phyloP scores from a whole-genome alignment of 2,329 filamentous ascomycete genomes.

The Fonsecaea pugnacius region DNA sequence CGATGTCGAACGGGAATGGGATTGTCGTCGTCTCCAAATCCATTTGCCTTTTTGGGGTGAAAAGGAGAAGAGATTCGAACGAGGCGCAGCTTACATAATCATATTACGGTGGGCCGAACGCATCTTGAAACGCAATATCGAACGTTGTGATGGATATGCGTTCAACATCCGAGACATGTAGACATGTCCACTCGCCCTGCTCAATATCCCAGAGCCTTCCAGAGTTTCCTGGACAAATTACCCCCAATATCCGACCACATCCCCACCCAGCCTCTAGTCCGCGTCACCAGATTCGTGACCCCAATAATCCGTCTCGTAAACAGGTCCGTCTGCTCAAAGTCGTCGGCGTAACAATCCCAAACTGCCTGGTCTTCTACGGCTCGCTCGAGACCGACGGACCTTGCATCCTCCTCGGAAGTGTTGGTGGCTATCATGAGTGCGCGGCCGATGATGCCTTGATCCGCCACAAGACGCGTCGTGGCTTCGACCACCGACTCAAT shows the following conservation, averaged over 20 bases:
- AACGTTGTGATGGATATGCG: neutral
- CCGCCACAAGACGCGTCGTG: slow-evolving; percentile 64
- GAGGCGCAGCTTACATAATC: neutral
- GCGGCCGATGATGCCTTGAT: slow-evolving; percentile 61
- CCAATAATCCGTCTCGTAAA: slow-evolving; percentile 61
- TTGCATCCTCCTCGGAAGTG: slow-evolving; percentile 49
- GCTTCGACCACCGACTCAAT: slow-evolving; percentile 67
- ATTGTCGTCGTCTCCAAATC: neutral
- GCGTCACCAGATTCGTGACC: slow-evolving; percentile 53
- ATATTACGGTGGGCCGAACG: neutral
- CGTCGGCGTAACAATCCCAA: slow-evolving; percentile 66
- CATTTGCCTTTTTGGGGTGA: neutral
- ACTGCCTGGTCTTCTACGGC: slow-evolving; percentile 42
- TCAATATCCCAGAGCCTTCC: slow-evolving; percentile 27
- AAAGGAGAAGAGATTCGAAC: neutral
- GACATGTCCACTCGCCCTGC: neutral
- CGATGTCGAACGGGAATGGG: neutral
- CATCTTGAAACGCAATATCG: neutral
- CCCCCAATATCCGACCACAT: slow-evolving; percentile 41
- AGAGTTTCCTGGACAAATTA: slow-evolving; percentile 15
- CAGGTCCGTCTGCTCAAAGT: slow-evolving; percentile 61
- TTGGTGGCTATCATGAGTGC: slow-evolving; percentile 63
- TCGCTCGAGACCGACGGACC: slow-evolving; percentile 28
- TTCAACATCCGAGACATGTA: neutral
- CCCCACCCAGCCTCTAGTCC: slow-evolving; percentile 60